Conservation (phyloP, 176 grass and related monocot species). For the Hordeum vulgare region MorexV3_pseudomolecules_assembly NC_058522.1:484725725-484726224, state of each 20-base stretch:
- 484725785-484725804: too few species aligned
- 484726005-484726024: neutral
- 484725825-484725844: too few species aligned
- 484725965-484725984: conserved; percentile 6
- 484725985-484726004: neutral
- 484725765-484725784: too few species aligned
- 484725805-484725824: too few species aligned
- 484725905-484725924: neutral
- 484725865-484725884: neutral
- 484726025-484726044: neutral
- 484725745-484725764: too few species aligned
- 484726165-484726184: neutral
- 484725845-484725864: too few species aligned
- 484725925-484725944: conserved; percentile 25
- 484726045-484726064: neutral
- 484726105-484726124: conserved; percentile 23
- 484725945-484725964: conserved; percentile 19
- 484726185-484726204: conserved; percentile 16
- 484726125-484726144: neutral
- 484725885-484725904: neutral
- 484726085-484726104: neutral
- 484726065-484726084: conserved; percentile 3
- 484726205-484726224: conserved; percentile 2
- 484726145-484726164: conserved; percentile 7
- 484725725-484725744: too few species aligned